Base-by-base conservation (phyloP, 2,329 filamentous ascomycete species). In the Sodiomyces alkalinus region DNA sequence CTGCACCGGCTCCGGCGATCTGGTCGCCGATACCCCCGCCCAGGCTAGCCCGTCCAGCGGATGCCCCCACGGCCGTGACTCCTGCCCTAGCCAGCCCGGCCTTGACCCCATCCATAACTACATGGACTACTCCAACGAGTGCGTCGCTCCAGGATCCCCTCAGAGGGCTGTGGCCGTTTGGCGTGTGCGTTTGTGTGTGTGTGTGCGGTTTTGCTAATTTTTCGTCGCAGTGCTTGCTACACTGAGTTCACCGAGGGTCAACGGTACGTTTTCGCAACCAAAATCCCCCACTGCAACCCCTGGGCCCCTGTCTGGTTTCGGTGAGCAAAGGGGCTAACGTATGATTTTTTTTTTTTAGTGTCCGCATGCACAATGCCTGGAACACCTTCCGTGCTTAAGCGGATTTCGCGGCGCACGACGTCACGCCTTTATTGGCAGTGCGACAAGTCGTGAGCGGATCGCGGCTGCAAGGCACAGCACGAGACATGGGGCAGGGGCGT, bases 181-280 rank as follows among this genome's bases (percentile, higher is more conserved):
- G n/a, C n/a, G n/a, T n/a, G n/a, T n/a, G n/a, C n/a, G n/a, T 18
- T 25, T 42, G 31, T 18, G 40, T 35, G 23, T 41, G 44, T 28
- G 30, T 30, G 12, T 17, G n/a, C 8, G 25, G 52, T 53, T 4
- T 29, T 33, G 15, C 43, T 52, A 33, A 50, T 41, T 7, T 30
- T 7, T 22, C 23, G 29, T 22, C 23, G 29, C 19, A 56, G 53
- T 39, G 31, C 42, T 33, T 63, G 60, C 47, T 59, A 58, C 42
- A 44, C 49, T 21, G 51, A 57, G 42, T 64, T 64, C 45, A 58
- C 56, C 5, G 21, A 47, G 11, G 55, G 53, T 7, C 59, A 63
- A 43, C 37, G 43, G 23, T 25, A 25, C 11, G 23, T 6, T 17
- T 3, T 7, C 23, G 7, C 14, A 3, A 10, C n/a, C 14, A 17